Base-by-base conservation (phyloP, 148 eudicot species). In the Cornus florida region DNA sequence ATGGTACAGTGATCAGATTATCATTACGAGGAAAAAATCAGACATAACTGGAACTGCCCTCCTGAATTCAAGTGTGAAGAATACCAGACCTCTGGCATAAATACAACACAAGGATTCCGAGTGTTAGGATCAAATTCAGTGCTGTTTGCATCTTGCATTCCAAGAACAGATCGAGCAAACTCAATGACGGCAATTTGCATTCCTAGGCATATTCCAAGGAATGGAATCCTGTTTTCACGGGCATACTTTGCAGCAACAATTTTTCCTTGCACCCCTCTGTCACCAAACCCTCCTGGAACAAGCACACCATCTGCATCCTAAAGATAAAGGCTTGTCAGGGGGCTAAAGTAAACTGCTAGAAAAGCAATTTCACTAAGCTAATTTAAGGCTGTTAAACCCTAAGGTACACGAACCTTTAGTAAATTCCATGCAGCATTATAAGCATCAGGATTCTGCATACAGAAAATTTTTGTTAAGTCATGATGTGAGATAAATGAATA, bases 241-340 rank as follows among this genome's bases (percentile, higher is more conserved):
- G 99, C 99, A 82, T 92, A 93, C 72, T 93, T 88, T 73, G 99
- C 99, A 56, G 99, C 99, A 41, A 91, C 83, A 72, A 96, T 93
- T 89, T 93, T 96, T 59, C 99, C 99, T 87, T 96, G 90, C 60
- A 96, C 98, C 3, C 99, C 99, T 84, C 99, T 88, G 85, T 96
- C 99, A 68, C 99, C 99, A 84, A 96, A 96, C 39, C 99, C 99
- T 72, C 99, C 99, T n/a, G 99, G 99, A 72, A 96, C 98, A 46
- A 96, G 90, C 32, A 96, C 86, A 48, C 85, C 98, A 82, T 93
- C 92, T 78, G 99, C 95, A 43, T 91, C 95, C 99, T 95, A 82
- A 79, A 85, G 71, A 59, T 33, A 48, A 68, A 71, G 70, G 72
- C 31, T 68, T 39, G 68, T 71, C 35, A 79, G 71, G 6, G 66